Evolutionary conservation across 352 stramenopile species (phyloP).

Genomic region (Globisporangium nunn): DNA sequence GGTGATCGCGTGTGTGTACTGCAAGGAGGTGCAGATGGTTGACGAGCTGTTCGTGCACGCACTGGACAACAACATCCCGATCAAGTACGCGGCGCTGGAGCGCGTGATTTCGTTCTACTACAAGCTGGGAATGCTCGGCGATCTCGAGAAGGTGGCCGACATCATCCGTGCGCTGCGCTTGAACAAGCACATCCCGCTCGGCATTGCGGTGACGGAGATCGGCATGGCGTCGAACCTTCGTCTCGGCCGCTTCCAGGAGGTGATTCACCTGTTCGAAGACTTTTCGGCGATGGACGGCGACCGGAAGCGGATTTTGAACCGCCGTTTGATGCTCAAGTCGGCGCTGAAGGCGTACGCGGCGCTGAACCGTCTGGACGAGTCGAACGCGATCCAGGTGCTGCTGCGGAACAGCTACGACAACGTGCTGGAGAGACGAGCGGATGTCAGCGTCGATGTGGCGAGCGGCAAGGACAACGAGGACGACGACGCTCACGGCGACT

Average conservation of each 20-base stretch:
- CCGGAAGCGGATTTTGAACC: constrained; percentile 43
- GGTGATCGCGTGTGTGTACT: constrained; percentile 42
- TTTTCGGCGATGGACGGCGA: constrained; percentile 57
- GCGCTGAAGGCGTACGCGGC: constrained; percentile 43
- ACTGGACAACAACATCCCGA: constrained; percentile 50
- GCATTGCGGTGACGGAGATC: constrained; percentile 66
- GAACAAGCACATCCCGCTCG: constrained; percentile 70
- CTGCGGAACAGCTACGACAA: constrained; percentile 28
- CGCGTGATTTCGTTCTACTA: constrained; percentile 68
- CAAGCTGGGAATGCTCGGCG: constrained; percentile 46
- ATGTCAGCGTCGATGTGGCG: background rate
- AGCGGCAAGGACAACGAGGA: constrained; percentile 16
- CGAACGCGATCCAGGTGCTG: constrained; percentile 47
- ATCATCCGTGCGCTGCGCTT: constrained; percentile 59
- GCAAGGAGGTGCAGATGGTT: constrained; percentile 42
- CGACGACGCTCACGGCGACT: constrained; percentile 14
- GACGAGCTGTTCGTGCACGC: constrained; percentile 55
- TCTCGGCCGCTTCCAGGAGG: constrained; percentile 50
- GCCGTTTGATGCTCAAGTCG: constrained; percentile 54
- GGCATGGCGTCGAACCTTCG: constrained; percentile 63
- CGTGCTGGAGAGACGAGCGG: constrained; percentile 12
- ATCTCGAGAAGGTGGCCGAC: constrained; percentile 51
- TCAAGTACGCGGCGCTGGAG: constrained; percentile 76
- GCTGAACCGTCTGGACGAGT: constrained; percentile 51
- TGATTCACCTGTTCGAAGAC: constrained; percentile 67